These are phyloP conservation scores for Pyrenophora tritici-repentis DNA, from an alignment of 2,329 filamentous ascomycete species.

Conservation along the genomic window DNA sequence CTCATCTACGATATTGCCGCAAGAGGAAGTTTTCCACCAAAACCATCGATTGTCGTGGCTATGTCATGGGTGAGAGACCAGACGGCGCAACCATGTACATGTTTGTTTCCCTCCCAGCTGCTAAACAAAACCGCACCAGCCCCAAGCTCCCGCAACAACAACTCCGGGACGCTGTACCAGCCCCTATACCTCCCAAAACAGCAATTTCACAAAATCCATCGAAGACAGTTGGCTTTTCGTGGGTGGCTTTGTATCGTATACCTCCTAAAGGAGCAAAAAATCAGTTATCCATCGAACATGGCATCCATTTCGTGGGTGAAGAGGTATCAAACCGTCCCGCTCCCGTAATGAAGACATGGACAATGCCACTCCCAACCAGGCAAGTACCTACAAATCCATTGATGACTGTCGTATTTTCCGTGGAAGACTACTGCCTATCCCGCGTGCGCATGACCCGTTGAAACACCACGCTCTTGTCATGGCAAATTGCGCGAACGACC, in stretches of 20 bases:
- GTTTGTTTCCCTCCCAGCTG: conserved; percentile 3
- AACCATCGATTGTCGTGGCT: conserved; percentile 5
- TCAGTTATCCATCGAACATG: too few species aligned
- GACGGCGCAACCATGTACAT: conserved; percentile 7
- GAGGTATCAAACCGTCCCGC: too few species aligned
- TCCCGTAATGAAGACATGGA: too few species aligned
- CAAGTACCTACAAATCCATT: too few species aligned
- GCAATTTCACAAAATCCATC: background rate
- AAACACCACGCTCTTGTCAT: too few species aligned
- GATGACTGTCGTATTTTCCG: too few species aligned
- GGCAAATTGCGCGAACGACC: too few species aligned
- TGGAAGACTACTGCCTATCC: too few species aligned
- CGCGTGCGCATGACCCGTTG: too few species aligned
- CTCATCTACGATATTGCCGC: conserved; percentile 2
- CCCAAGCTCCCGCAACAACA: conserved; percentile 2
- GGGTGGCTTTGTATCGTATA: background rate
- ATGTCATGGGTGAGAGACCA: conserved; percentile 7
- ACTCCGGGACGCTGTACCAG: conserved; percentile 9
- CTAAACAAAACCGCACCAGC: conserved; percentile 6
- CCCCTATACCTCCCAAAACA: background rate
- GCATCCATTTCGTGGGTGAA: too few species aligned
- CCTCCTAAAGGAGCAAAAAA: too few species aligned
- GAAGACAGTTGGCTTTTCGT: background rate
- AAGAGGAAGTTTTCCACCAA: conserved; percentile 1
- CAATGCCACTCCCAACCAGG: too few species aligned